Base-by-base conservation (phyloP, 2,329 filamentous ascomycete species). In the Ascochyta pisi region DNA sequence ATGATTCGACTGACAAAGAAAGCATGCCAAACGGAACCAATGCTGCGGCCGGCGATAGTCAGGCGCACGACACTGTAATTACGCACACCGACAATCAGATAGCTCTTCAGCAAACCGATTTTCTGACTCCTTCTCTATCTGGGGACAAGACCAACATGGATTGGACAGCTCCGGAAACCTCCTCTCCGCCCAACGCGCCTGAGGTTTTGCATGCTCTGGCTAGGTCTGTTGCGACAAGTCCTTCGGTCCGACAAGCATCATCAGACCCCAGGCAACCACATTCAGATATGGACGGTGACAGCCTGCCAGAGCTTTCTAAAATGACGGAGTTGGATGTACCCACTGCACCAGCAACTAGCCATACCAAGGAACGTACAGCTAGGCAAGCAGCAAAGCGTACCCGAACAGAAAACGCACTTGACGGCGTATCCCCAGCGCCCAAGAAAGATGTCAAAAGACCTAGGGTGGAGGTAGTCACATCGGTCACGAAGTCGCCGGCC, bases 401-500 rank as follows among this genome's bases (percentile, higher is more conserved):
- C 23, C 61, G 46, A 12, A 41, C 55, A n/a, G 48, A 62, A n/a
- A 44, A 39, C 10, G 27, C 40, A 10, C 33, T 50, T 8, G 23
- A 38, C 4, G 34, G 54, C 3, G 31, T 42, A 31, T 54, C 50
- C 29, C 56, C 54, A 29, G 53, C 50, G 22, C 39, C 52, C 13
- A 66, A 62, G 33, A 56, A 50, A 19, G 12, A 27, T 16, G 24
- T 34, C 4, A 49, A 6, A 24, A 10, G 22, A 1, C 5, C 19
- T 12, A 9, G 31, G 16, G 19, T 27, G 1, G 23, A 41, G 27
- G 12, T 27, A 16, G 10, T 39, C 12, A 3, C 3, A 13, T 6
- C 29, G 4, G 10, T 12, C 12, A 5, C 16, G 6, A 24, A 16
- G 6, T 7, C 33, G 19, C 44, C 40, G 6, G 12, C 22, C 12